Evolutionary conservation across 116 monocot species (phyloP).

Genomic region (Dioscorea cayenensis): DNA sequence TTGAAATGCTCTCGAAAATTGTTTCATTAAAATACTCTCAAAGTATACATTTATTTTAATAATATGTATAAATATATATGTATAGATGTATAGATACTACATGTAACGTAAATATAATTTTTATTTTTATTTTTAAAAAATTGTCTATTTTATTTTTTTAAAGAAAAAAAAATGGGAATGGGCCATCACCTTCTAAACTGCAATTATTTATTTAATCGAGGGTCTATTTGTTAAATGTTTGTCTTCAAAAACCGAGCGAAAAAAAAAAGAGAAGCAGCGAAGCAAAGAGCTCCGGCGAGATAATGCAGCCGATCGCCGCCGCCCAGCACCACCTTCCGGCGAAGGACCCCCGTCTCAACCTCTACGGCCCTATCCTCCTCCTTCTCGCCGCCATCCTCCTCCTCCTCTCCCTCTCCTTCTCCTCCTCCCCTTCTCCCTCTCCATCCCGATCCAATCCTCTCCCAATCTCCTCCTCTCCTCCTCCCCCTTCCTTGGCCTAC

Average conservation of each 20-base stretch:
- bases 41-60: too few species aligned
- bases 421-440: neutral
- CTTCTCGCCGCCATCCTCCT: conserved; percentile 19
- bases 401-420: neutral
- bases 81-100: too few species aligned
- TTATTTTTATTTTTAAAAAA: too few species aligned
- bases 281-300: too few species aligned
- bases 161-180: too few species aligned
- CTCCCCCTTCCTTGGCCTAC: conserved; percentile 66
- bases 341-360: neutral
- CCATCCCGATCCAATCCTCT: neutral
- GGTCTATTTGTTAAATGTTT: neutral
- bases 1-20: too few species aligned
- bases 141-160: too few species aligned
- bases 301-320: neutral
- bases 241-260: neutral
- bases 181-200: too few species aligned
- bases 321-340: neutral
- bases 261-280: too few species aligned
- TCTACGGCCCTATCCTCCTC: conserved; percentile 17
- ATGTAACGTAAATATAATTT: too few species aligned
- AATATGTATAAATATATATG: too few species aligned
- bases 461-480: conserved; percentile 17
- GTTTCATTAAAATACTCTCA: too few species aligned
- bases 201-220: neutral